These are phyloP conservation scores for Citrullus amarus DNA, from an alignment of 306 rosid genomes.

Conservation along the genomic window DNA sequence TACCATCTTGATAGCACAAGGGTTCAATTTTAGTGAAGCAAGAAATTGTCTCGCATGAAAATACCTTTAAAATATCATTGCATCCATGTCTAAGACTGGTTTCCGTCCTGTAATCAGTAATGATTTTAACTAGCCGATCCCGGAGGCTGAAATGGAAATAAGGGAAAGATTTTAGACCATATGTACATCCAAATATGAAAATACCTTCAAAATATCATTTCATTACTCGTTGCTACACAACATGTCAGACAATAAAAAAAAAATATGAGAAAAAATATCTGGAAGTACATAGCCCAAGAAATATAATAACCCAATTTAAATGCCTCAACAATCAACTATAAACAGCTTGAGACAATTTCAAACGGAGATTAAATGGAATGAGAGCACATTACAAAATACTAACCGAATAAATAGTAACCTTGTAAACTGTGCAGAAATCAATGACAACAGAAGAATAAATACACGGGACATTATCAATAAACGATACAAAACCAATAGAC, in stretches of 20 bases:
- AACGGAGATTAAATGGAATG: background rate
- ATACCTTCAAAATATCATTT: no score
- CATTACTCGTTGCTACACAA: background rate
- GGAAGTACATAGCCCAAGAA: background rate
- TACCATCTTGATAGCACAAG: background rate
- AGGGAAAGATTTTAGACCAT: background rate
- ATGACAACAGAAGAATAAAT: background rate
- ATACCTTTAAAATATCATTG: constrained; percentile 90
- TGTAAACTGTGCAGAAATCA: background rate
- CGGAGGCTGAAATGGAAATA: constrained; percentile 52
- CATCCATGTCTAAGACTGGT: constrained; percentile 95
- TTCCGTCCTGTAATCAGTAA: constrained; percentile 93
- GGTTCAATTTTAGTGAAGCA: background rate
- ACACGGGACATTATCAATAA: background rate
- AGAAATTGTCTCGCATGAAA: background rate
- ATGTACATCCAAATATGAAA: background rate
- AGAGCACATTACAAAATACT: background rate
- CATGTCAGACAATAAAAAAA: background rate
- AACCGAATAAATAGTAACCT: background rate
- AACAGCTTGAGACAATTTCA: background rate
- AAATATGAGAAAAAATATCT: background rate
- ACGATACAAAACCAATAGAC: background rate
- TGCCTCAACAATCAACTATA: background rate
- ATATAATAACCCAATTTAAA: background rate
- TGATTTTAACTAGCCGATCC: constrained; percentile 85